Percentiles rank a stretch among this genome's conserved stretches.
These are phyloP conservation scores for Geoglossum cookeanum DNA, from an alignment of 2,329 filamentous ascomycete species.

Conservation along the genomic window DNA sequence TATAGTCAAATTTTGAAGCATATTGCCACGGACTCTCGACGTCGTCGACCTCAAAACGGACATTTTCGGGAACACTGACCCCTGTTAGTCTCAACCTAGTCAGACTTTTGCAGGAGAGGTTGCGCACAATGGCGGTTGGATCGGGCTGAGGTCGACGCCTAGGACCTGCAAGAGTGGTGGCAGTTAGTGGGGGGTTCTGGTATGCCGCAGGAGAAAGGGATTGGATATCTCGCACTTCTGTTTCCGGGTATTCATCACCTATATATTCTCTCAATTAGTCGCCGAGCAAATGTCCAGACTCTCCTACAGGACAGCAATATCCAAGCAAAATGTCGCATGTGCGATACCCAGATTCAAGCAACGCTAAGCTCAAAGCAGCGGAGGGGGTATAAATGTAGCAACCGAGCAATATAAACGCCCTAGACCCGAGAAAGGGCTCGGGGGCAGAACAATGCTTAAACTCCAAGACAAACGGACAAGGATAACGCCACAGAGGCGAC, in stretches of 20 bases:
- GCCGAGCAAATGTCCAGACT: not conserved
- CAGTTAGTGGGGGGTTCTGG: not conserved
- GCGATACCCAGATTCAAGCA: too few relatives aligned
- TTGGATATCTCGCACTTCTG: not conserved
- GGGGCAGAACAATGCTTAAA: too few relatives aligned
- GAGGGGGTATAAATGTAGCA: too few relatives aligned
- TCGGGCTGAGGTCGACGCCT: not conserved
- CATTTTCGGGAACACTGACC: constrained; percentile 1
- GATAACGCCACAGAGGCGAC: not conserved
- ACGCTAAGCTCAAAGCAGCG: too few relatives aligned
- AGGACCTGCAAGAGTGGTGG: not conserved
- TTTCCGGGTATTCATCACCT: not conserved
- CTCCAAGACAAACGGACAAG: too few relatives aligned
- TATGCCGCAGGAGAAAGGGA: not conserved
- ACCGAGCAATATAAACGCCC: too few relatives aligned
- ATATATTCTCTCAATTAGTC: not conserved
- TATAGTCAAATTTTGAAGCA: not conserved
- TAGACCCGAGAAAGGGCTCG: too few relatives aligned
- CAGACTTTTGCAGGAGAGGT: not conserved
- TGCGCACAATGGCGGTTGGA: not conserved
- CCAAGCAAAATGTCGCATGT: too few relatives aligned
- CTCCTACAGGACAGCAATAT: too few relatives aligned
- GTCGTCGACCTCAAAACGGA: constrained; percentile 3
- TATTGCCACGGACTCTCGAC: not conserved
- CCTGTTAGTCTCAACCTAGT: not conserved